Conservation (phyloP, 1,284 basidiomycete species). For the Thelephora terrestris region DNA sequence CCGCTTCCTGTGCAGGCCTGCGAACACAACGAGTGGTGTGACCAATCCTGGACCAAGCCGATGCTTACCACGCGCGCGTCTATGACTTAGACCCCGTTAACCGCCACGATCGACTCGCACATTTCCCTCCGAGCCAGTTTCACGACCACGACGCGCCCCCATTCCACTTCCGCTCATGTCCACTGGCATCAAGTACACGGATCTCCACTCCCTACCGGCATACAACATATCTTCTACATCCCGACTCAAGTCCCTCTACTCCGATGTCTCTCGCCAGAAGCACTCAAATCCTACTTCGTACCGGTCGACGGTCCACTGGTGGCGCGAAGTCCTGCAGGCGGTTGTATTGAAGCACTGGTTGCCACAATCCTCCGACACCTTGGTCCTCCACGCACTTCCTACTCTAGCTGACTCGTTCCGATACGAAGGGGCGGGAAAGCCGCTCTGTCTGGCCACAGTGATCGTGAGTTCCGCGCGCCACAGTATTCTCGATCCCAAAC, state of each 20-base stretch:
- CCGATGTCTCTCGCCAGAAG: conserved; percentile 79
- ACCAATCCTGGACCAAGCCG: not conserved
- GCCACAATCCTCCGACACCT: conserved; percentile 32
- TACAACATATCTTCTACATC: conserved; percentile 42
- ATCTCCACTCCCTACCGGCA: conserved; percentile 29
- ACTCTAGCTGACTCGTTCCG: conserved; percentile 51
- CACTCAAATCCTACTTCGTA: conserved; percentile 79
- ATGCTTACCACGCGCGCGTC: not conserved
- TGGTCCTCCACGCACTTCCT: conserved; percentile 53
- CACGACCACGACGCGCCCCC: conserved; percentile 6
- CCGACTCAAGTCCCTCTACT: conserved; percentile 78
- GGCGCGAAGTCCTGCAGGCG: conserved; percentile 62
- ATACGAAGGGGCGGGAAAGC: conserved; percentile 65
- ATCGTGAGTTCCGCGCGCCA: conserved; percentile 47
- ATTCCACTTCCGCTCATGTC: not conserved
- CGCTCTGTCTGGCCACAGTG: conserved; percentile 71
- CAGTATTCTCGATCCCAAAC: conserved; percentile 8
- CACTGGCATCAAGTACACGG: not conserved
- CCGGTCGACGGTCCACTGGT: conserved; percentile 79
- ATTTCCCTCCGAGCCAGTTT: conserved; percentile 12
- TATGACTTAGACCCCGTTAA: too few relatives aligned
- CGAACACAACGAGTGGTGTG: not conserved
- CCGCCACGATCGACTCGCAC: not conserved
- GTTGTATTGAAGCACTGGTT: conserved; percentile 53
- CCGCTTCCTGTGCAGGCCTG: not conserved